phyloP scores from a whole-genome alignment of 1,139 yeast species.

The Pichia sp. region DNA sequence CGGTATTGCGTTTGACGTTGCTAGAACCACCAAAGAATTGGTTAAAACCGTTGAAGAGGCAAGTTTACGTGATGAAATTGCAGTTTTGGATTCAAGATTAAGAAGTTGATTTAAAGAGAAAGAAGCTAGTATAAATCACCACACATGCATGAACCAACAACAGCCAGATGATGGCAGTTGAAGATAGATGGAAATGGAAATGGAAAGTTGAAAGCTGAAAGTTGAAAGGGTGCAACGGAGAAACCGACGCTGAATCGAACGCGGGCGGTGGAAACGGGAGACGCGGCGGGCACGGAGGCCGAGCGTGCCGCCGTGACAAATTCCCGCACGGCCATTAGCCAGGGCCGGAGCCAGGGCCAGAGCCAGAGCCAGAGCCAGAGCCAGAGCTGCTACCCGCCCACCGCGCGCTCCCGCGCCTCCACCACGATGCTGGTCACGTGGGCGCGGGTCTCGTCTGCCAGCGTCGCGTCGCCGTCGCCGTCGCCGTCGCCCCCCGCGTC shows the following conservation, averaged over 20 bases:
- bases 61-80: constrained; percentile 56
- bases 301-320: background rate
- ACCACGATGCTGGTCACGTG: constrained; percentile 39
- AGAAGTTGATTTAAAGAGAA: constrained; percentile 6
- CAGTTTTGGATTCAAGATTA: constrained; percentile 28
- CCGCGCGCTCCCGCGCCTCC: constrained; percentile 21
- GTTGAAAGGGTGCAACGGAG: no score
- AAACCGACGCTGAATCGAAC: no score
- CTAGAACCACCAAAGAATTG: constrained; percentile 90
- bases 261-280: background rate
- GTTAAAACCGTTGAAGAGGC: constrained; percentile 96
- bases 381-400: background rate
- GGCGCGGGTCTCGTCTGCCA: constrained; percentile 3
- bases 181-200: no score
- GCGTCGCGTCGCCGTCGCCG: constrained; percentile 2
- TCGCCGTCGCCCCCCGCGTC: constrained; percentile 21
- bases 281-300: background rate
- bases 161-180: no score
- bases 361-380: no score
- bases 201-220: no score
- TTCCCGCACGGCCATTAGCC: background rate
- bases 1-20: constrained; percentile 95
- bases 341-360: no score
- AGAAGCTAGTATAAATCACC: background rate
- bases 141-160: no score